These are phyloP conservation scores for Prosopis cineraria DNA, from an alignment of 306 rosid genomes.

Conservation along the genomic window DNA sequence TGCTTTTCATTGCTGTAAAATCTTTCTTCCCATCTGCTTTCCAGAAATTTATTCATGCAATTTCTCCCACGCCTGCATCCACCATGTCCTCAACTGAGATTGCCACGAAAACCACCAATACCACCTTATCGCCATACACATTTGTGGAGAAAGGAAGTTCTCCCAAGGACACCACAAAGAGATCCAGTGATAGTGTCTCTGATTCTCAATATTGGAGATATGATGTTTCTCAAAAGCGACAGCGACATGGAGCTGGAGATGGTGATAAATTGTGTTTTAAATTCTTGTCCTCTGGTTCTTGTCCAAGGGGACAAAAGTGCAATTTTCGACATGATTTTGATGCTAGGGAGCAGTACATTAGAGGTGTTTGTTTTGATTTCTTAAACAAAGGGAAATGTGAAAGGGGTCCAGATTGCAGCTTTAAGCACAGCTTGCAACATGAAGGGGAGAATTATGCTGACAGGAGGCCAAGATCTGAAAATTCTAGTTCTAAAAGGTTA, in stretches of 20 bases:
- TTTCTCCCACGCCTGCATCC: constrained; percentile 93
- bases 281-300: constrained; percentile 82
- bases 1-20: constrained; percentile 34
- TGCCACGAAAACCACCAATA: constrained; percentile 63
- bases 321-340: constrained; percentile 76
- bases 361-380: constrained; percentile 95
- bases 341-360: constrained; percentile 74
- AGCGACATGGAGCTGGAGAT: constrained; percentile 63
- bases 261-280: constrained; percentile 80
- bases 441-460: constrained; percentile 58
- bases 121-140: constrained; percentile 79
- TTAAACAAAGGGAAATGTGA: constrained; percentile 91
- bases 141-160: constrained; percentile 39
- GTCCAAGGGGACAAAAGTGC: constrained; percentile 86
- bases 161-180: constrained; percentile 59
- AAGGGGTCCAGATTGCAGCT: constrained; percentile 86
- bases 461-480: constrained; percentile 58
- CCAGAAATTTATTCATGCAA: constrained; percentile 97
- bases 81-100: constrained; percentile 80
- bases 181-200: constrained; percentile 53
- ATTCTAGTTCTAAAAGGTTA: constrained; percentile 60
- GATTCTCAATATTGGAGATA: constrained; percentile 97
- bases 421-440: constrained; percentile 75
- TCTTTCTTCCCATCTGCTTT: constrained; percentile 33
- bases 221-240: constrained; percentile 86